Conservation (phyloP, 257 asterid species). For the Solanum appendiculatum region DNA sequence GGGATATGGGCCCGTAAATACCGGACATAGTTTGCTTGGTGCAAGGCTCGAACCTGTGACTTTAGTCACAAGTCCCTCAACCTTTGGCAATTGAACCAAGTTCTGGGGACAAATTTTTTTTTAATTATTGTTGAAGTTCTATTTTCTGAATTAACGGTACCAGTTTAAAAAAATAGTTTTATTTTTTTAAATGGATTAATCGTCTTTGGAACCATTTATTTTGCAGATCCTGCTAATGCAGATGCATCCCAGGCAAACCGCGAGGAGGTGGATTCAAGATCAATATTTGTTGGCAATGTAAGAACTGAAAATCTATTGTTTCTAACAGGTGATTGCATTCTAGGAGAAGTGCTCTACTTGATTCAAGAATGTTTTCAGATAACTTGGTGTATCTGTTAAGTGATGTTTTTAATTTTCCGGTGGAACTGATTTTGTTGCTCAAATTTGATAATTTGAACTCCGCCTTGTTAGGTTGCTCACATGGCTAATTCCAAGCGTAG, state of each 20-base stretch:
- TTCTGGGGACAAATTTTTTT: no score
- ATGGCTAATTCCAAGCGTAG: not conserved
- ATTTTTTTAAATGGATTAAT: not conserved
- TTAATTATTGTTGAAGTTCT: no score
- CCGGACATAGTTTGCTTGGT: no score
- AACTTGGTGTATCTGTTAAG: not conserved
- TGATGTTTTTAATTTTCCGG: not conserved
- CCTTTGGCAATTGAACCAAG: no score
- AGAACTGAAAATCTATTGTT: conserved; percentile 17
- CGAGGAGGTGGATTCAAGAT: conserved; percentile 83
- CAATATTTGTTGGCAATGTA: conserved; percentile 93
- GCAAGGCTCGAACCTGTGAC: no score
- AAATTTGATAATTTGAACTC: not conserved
- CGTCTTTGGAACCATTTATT: not conserved
- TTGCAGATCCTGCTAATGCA: conserved; percentile 63
- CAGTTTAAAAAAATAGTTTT: not conserved
- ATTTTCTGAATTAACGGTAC: not conserved
- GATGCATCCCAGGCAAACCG: conserved; percentile 73
- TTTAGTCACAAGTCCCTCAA: no score
- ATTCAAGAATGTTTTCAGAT: not conserved
- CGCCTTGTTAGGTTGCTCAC: not conserved
- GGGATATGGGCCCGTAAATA: no score
- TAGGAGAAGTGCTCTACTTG: conserved; percentile 3
- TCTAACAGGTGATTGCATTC: not conserved
- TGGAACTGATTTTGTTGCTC: not conserved